A percentile compares a stretch with the other conserved stretches of the same genome.
These are phyloP conservation scores for Solanum phureja DNA, from an alignment of 257 asterid species.

Conservation along the genomic window DNA sequence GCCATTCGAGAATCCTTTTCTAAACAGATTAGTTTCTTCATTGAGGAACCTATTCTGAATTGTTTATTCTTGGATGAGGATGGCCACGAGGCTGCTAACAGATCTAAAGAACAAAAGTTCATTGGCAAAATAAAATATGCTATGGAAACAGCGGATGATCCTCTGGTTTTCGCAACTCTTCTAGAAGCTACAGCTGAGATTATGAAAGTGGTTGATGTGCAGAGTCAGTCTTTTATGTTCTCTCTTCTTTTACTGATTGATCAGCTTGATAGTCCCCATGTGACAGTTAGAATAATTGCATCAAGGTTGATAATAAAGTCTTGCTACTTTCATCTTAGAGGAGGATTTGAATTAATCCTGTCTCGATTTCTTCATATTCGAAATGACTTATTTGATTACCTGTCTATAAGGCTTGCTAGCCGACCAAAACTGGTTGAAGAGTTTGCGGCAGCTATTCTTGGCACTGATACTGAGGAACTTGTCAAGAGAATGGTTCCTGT, in stretches of 20 bases:
- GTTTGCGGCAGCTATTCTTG: slow-evolving; percentile 78
- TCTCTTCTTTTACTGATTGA: slow-evolving; percentile 69
- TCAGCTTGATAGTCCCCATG: slow-evolving; percentile 67
- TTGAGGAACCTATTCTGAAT: slow-evolving; percentile 58
- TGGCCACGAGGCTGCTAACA: slow-evolving; percentile 25
- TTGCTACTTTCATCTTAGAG: slow-evolving; percentile 45
- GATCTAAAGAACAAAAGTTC: slow-evolving; percentile 71
- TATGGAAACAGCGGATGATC: slow-evolving; percentile 65
- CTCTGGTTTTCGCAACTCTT: slow-evolving; percentile 66
- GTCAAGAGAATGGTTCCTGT: slow-evolving; percentile 79
- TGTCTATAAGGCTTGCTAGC: slow-evolving; percentile 51
- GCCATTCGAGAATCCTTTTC: slow-evolving; percentile 76
- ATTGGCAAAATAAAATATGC: slow-evolving; percentile 85
- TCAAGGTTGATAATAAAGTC: slow-evolving; percentile 63
- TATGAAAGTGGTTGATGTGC: slow-evolving; percentile 59
- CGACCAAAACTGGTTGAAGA: slow-evolving; percentile 74
- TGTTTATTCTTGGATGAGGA: slow-evolving; percentile 31
- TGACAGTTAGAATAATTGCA: slow-evolving; percentile 61
- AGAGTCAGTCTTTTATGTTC: slow-evolving; percentile 60
- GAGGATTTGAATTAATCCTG: slow-evolving; percentile 66
- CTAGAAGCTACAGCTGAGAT: slow-evolving; percentile 72
- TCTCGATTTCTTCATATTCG: slow-evolving; percentile 53
- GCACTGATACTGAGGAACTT: slow-evolving; percentile 69
- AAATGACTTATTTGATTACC: slow-evolving; percentile 70
- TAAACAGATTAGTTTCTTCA: slow-evolving; percentile 59